These are phyloP conservation scores for Leccinum fibrillosum DNA, from an alignment of 768 basidiomycete genomes.

Conservation along the genomic window DNA sequence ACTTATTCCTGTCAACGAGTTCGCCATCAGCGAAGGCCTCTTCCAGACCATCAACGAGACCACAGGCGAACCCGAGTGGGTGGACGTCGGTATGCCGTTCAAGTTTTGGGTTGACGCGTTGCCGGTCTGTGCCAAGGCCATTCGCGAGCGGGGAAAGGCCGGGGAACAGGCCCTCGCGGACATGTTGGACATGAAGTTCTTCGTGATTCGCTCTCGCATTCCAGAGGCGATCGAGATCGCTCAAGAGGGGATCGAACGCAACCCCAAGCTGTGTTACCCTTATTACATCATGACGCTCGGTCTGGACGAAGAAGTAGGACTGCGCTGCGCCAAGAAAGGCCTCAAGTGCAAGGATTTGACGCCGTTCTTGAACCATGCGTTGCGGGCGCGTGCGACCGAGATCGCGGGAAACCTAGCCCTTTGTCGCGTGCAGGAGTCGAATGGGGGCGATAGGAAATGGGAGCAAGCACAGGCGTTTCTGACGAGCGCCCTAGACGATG, in stretches of 20 bases:
- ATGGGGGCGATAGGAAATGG: constrained; percentile 41
- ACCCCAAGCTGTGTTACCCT: constrained; percentile 54
- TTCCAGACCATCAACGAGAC: constrained; percentile 44
- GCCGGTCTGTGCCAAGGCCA: constrained; percentile 52
- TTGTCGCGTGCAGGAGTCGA: constrained; percentile 39
- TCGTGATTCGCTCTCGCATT: constrained; percentile 46
- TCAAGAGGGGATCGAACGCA: constrained; percentile 44
- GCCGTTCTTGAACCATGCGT: constrained; percentile 53
- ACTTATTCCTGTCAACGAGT: constrained; percentile 55
- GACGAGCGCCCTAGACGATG: constrained; percentile 55
- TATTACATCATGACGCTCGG: constrained; percentile 58
- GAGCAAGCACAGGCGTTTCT: constrained; percentile 62
- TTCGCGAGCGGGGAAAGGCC: constrained; percentile 41
- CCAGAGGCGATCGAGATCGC: constrained; percentile 47
- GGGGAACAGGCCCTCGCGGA: constrained; percentile 50
- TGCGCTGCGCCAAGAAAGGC: constrained; percentile 62
- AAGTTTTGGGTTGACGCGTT: constrained; percentile 54
- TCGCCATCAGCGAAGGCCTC: constrained; percentile 50
- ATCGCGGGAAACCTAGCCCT: constrained; percentile 57
- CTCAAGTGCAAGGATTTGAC: constrained; percentile 52
- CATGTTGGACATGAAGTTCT: constrained; percentile 61
- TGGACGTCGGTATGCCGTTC: constrained; percentile 56
- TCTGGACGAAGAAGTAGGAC: constrained; percentile 28
- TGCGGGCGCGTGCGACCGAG: constrained; percentile 58
- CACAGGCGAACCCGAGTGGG: constrained; percentile 38